Evolutionary conservation across 2,329 filamentous ascomycete species (phyloP), one percentile per base, ranked within the genome.

Genomic region (Phoma sp.): DNA sequence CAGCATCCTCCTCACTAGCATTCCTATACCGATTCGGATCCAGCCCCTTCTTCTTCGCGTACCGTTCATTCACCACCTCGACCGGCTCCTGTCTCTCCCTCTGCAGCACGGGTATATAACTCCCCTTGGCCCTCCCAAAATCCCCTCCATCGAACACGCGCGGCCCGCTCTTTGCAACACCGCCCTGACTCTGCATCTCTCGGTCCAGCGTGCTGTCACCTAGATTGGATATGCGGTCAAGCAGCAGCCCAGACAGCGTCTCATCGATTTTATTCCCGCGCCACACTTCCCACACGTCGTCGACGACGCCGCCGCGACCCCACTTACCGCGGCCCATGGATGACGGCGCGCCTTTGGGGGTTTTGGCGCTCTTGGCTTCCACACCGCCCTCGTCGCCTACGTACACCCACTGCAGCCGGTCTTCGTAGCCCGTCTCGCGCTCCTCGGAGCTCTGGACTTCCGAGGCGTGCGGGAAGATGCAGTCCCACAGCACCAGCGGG

Each of bases 401-500:
- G 74, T 92, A 90, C 0, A 92, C 75, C 94, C 95, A 99, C 17
- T 87, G 73, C 51, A 97, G 72, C 0, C 83, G 81, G 72, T 95
- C 88, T 36, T 81, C 77, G 46, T 75, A 74, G 24, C 81, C 74
- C 24, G 50, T 45, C 27, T 77, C 76, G 64, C 79, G 70, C 17
- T 72, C 68, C n/a, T 71, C 68, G 2, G 64, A 64, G 62, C 70
- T 64, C 40, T 78, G 74, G 1, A 73, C 70, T 41, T 77, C 74
- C 13, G 71, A 39, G 78, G 56, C 61, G 33, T 63, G 77, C 0
- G 91, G 91, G 75, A 97, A 99, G 31, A 96, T 82, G 76, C 94
- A 98, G 77, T 98, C 92, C 94, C 94, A 98, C 6, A 99, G 84
- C 15, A 98, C 95, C 8, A 99, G 84, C 2, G 95, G 94, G 24